Conservation (phyloP, 495 filamentous ascomycete genomes). For the Evansstolkia leycettana region DNA sequence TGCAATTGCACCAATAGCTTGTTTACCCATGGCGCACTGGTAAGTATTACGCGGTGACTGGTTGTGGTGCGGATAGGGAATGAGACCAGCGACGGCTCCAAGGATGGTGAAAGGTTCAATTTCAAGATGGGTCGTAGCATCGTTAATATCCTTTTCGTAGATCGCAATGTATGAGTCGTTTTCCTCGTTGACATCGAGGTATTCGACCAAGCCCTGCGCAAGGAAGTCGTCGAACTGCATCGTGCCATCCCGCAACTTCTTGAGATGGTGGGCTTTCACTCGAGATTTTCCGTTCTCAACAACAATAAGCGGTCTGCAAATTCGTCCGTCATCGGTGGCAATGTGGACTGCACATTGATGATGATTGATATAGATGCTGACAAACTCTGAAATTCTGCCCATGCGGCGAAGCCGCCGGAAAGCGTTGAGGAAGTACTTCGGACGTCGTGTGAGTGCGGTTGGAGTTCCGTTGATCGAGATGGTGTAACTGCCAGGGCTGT, state of each 20-base stretch:
- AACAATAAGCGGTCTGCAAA: conserved; percentile 89
- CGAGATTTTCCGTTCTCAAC: conserved; percentile 75
- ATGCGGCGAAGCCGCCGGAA: conserved; percentile 78
- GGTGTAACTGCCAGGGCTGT: conserved; percentile 69
- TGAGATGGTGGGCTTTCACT: conserved; percentile 62
- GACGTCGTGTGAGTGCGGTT: conserved; percentile 65
- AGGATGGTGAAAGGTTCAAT: conserved; percentile 97
- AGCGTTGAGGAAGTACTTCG: conserved; percentile 67
- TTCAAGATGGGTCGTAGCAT: conserved; percentile 81
- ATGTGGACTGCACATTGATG: conserved; percentile 88
- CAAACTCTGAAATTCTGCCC: conserved; percentile 84
- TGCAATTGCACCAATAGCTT: conserved; percentile 96
- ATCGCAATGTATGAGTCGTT: conserved; percentile 90
- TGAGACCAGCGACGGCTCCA: conserved; percentile 92
- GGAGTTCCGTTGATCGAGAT: conserved; percentile 95
- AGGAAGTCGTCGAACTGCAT: conserved; percentile 91
- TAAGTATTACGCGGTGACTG: conserved; percentile 98
- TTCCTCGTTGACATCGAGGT: conserved; percentile 96
- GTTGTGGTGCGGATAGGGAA: conserved; percentile 98
- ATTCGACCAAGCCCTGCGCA: conserved; percentile 78
- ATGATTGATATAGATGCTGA: conserved; percentile 89
- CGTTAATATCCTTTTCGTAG: conserved; percentile 68
- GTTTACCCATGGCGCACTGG: conserved; percentile 99
- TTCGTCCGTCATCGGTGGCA: conserved; percentile 90
- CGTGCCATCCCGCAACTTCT: conserved; percentile 63